A percentile compares a stretch with the other conserved stretches of the same genome.
Conservation (phyloP, 2,329 filamentous ascomycete genomes). For the Parascedosporium putredinis region DNA sequence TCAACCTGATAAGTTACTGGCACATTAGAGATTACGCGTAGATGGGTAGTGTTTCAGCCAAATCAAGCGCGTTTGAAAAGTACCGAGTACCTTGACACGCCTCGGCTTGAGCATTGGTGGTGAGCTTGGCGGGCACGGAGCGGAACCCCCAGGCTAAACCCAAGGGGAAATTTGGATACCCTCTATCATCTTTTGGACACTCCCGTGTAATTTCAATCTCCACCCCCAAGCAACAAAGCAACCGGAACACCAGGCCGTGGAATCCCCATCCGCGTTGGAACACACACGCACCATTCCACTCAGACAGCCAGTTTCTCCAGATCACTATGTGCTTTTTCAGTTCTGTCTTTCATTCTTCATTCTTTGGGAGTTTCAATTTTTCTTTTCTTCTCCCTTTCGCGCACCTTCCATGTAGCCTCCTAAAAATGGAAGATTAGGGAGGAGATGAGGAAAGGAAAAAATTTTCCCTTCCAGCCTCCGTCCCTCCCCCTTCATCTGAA, state of each 20-base stretch:
- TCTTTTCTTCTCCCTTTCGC: background rate
- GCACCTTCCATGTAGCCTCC: no score
- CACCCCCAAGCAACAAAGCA: background rate
- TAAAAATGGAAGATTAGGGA: no score
- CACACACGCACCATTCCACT: background rate
- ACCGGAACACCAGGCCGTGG: background rate
- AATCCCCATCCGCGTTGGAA: background rate
- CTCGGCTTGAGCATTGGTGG: background rate
- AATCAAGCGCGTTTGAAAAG: conserved; percentile 3
- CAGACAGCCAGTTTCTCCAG: conserved; percentile 1
- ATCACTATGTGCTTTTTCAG: no score
- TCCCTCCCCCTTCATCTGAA: background rate
- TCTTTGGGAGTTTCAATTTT: no score
- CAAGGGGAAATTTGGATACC: conserved; percentile 7
- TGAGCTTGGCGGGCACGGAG: conserved; percentile 6
- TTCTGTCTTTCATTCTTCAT: no score
- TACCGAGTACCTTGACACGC: conserved; percentile 6
- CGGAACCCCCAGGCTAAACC: conserved; percentile 8
- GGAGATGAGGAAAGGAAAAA: no score
- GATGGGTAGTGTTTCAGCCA: background rate
- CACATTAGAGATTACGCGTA: conserved; percentile 4
- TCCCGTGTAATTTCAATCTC: background rate
- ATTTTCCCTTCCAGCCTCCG: no score
- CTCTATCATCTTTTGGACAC: background rate
- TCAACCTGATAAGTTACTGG: conserved; percentile 3